A percentile compares a stretch with the other conserved stretches of the same genome.
Evolutionary conservation across 2,329 filamentous ascomycete species (phyloP).

Genomic region (Arthrobotrys pseudoclavata): DNA sequence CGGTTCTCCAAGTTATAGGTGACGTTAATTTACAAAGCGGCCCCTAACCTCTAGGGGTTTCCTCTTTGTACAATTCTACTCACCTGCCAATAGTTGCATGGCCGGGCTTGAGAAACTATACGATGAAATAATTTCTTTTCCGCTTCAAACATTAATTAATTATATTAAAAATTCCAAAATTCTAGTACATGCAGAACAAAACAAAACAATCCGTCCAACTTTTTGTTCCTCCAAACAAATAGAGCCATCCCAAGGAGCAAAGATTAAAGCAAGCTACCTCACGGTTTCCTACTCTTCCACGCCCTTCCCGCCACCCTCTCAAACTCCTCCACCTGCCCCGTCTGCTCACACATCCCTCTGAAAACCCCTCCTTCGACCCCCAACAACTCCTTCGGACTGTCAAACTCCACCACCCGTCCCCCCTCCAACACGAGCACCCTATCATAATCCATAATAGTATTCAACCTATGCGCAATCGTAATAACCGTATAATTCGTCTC

Average conservation of each 20-base stretch:
- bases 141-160: neutral
- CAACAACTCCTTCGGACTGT: slow-evolving; percentile 75
- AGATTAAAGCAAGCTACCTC: no score
- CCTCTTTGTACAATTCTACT: no score
- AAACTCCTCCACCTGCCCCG: slow-evolving; percentile 73
- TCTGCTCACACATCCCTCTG: slow-evolving; percentile 70
- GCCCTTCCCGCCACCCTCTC: slow-evolving; percentile 66
- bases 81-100: no score
- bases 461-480: slow-evolving; percentile 81
- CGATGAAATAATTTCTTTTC: no score
- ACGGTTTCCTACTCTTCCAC: slow-evolving; percentile 26
- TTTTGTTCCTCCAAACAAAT: no score
- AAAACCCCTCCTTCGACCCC: slow-evolving; percentile 61
- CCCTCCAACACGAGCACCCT: slow-evolving; percentile 79
- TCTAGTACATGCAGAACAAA: neutral
- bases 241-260: no score
- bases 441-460: slow-evolving; percentile 83
- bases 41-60: no score
- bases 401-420: slow-evolving; percentile 77
- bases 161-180: neutral
- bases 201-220: neutral
- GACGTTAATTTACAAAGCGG: no score
- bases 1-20: no score
- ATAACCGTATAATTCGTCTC: slow-evolving; percentile 77
- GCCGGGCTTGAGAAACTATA: no score